A percentile compares a stretch with the other conserved stretches of the same genome.
These are phyloP conservation scores for Linnemannia hyalina DNA, from an alignment of 192 early-diverging fungal genomes.

Conservation along the genomic window DNA sequence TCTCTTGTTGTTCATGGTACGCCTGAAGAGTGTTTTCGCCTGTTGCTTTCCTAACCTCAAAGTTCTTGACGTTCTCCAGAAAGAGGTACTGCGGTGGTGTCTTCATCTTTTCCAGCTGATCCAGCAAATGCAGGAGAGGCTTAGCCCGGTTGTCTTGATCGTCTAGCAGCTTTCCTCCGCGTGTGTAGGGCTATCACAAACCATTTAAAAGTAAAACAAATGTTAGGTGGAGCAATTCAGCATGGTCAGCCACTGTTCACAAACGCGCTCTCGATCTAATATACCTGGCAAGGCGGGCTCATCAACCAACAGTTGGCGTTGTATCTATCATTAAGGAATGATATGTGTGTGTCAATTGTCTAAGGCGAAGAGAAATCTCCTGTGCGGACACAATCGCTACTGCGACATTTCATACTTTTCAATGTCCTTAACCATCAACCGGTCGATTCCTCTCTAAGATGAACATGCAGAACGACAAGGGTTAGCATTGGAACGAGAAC, in stretches of 20 bases:
- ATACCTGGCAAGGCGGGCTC: conserved; percentile 92
- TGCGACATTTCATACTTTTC: conserved; percentile 43
- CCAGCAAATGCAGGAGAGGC: conserved; percentile 78
- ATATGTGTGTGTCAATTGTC: neutral
- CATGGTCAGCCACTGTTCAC: neutral
- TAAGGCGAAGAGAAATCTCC: neutral
- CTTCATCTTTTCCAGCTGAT: conserved; percentile 67
- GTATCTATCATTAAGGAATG: conserved; percentile 49
- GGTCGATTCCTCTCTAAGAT: conserved; percentile 64
- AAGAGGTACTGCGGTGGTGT: conserved; percentile 71
- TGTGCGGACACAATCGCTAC: neutral
- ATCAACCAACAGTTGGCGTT: conserved; percentile 88
- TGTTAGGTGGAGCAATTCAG: neutral
- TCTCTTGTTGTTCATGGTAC: neutral
- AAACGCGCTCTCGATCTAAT: neutral
- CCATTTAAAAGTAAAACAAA: neutral
- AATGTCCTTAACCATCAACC: conserved; percentile 59
- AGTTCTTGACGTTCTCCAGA: conserved; percentile 86
- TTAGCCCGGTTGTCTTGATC: conserved; percentile 78
- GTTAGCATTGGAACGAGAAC: neutral
- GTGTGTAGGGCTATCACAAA: conserved; percentile 68
- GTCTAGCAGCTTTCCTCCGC: conserved; percentile 84
- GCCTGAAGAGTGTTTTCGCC: neutral
- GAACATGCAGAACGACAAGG: neutral
- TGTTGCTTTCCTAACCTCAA: conserved; percentile 68